These are phyloP conservation scores for Lathyrus aphaca DNA, from an alignment of 306 rosid genomes.

Conservation along the genomic window DNA sequence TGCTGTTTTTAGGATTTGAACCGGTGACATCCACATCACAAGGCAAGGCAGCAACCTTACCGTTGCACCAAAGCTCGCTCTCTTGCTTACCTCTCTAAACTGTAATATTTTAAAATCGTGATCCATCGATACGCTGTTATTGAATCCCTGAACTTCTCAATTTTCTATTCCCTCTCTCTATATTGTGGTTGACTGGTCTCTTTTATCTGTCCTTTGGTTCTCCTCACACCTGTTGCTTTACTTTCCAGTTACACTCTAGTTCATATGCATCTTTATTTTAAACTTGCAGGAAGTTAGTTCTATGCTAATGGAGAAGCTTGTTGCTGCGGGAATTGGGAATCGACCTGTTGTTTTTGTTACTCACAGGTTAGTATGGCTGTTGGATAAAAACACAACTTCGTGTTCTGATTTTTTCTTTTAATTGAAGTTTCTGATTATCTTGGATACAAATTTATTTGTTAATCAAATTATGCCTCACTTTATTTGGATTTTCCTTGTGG, in stretches of 20 bases:
- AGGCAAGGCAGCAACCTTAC: conserved; percentile 3
- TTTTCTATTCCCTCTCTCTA: background rate
- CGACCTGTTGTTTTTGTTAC: conserved; percentile 92
- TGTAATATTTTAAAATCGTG: conserved; percentile 14
- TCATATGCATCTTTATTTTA: conserved; percentile 39
- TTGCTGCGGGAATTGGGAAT: conserved; percentile 91
- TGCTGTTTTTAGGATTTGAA: background rate
- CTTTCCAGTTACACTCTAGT: conserved; percentile 30
- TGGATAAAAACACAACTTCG: conserved; percentile 1
- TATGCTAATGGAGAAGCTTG: conserved; percentile 86
- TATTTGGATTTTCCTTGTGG: conserved; percentile 1
- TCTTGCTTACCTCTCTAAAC: conserved; percentile 13
- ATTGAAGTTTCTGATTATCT: conserved; percentile 17
- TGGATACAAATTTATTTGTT: conserved; percentile 26
- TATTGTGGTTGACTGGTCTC: conserved; percentile 31
- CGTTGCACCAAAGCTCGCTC: conserved; percentile 5
- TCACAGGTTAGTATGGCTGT: conserved; percentile 68
- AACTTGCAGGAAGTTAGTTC: conserved; percentile 92
- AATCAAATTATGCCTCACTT: conserved; percentile 8
- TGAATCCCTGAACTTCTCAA: conserved; percentile 15
- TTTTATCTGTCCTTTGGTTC: conserved; percentile 13
- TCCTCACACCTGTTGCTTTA: conserved; percentile 27
- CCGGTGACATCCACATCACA: background rate
- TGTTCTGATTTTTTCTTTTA: conserved; percentile 12
- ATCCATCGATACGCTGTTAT: background rate